Evolutionary conservation across 2,329 filamentous ascomycete species (phyloP).

Genomic region (Verticillium isaacii): DNA sequence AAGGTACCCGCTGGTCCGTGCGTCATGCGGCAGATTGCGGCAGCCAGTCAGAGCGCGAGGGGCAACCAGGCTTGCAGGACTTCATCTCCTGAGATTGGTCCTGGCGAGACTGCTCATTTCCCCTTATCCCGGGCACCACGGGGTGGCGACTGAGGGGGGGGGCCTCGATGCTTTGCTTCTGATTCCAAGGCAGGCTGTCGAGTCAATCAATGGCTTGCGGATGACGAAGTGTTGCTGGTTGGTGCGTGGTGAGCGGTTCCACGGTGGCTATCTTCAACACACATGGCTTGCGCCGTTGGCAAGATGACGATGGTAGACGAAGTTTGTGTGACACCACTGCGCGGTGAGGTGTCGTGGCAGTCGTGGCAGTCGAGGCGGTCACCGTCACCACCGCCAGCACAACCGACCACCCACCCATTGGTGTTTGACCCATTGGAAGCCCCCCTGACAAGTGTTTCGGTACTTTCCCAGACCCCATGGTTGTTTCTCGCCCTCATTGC

Average conservation of each 20-base stretch:
- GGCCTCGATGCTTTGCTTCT: background rate
- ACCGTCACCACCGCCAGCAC: background rate
- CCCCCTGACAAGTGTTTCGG: background rate
- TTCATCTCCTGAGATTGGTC: slow-evolving; percentile 2
- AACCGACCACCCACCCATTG: background rate
- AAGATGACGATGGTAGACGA: background rate
- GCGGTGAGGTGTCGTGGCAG: background rate
- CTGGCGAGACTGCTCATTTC: background rate
- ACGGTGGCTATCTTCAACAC: background rate
- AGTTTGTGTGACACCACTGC: background rate
- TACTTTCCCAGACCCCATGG: background rate
- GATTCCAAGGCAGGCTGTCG: background rate
- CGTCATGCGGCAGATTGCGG: background rate
- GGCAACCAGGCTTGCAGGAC: background rate
- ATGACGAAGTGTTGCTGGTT: background rate
- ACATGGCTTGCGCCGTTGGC: background rate
- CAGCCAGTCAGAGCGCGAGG: background rate
- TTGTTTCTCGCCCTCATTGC: background rate
- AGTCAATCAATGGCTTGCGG: background rate
- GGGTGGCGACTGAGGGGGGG: background rate
- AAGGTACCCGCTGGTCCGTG: slow-evolving; percentile 3
- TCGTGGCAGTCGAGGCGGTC: background rate
- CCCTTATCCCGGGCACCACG: background rate
- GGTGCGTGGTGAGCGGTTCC: background rate
- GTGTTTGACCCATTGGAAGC: background rate